phyloP scores from a whole-genome alignment of 352 stramenopile species.

The Globisporangium radiosum region DNA sequence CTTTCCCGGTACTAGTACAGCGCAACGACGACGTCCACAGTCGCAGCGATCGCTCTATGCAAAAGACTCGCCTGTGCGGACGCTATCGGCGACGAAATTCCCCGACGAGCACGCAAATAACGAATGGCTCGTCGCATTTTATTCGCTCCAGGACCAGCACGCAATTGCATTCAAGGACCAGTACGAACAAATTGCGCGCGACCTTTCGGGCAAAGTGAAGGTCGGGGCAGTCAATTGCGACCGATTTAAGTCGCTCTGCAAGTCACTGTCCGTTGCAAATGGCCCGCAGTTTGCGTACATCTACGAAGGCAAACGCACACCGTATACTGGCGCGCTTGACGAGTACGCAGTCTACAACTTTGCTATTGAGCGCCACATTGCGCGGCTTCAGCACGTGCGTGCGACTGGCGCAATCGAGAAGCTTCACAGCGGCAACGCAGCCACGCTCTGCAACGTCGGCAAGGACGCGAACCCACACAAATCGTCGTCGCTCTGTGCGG shows the following conservation, averaged over 20 bases:
- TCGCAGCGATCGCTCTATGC: slow-evolving; percentile 38
- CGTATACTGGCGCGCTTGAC: slow-evolving; percentile 61
- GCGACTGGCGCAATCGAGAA: slow-evolving; percentile 62
- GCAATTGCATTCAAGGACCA: slow-evolving; percentile 54
- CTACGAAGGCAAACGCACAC: slow-evolving; percentile 42
- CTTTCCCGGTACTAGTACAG: slow-evolving; percentile 14
- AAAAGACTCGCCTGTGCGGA: slow-evolving; percentile 50
- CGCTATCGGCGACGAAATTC: slow-evolving; percentile 71
- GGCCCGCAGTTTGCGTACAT: slow-evolving; percentile 67
- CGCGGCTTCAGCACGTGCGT: slow-evolving; percentile 55
- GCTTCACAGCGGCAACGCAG: slow-evolving; percentile 65
- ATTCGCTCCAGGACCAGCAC: slow-evolving; percentile 41
- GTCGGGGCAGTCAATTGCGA: slow-evolving; percentile 76
- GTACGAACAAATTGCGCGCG: slow-evolving; percentile 58
- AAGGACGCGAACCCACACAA: slow-evolving; percentile 37
- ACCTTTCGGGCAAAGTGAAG: slow-evolving; percentile 64
- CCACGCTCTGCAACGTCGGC: slow-evolving; percentile 70
- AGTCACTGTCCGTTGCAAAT: slow-evolving; percentile 22
- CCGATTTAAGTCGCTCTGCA: slow-evolving; percentile 54
- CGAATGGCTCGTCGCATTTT: slow-evolving; percentile 83
- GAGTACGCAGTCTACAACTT: slow-evolving; percentile 84
- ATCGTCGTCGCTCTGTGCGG: slow-evolving; percentile 48
- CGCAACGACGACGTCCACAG: slow-evolving; percentile 11
- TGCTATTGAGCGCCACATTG: slow-evolving; percentile 76
- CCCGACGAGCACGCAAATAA: slow-evolving; percentile 58